Base-by-base conservation (phyloP, 805 yeast genomes). In the Saccharomycopsis olivae region DNA sequence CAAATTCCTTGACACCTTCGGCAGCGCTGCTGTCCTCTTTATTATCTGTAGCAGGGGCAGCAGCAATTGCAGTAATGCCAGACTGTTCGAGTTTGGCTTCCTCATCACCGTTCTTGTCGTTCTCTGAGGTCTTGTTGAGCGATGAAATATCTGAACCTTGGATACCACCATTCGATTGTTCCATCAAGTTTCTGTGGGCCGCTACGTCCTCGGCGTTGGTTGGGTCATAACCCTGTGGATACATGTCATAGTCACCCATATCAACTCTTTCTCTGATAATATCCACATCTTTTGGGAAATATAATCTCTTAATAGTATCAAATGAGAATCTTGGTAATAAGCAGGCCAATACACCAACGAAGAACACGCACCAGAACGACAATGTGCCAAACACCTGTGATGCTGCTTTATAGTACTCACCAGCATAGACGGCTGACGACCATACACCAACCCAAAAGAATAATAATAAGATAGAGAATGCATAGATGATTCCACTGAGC, bases 361-460 rank as follows among this genome's bases (percentile, higher is more conserved):
- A 66, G 13, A 72, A 56, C 43, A 69, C 64, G 33, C 77, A 73
- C 94, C 94, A 83, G 53, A 75, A 78, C 4, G 71, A 53, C 25
- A 68, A 61, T 4, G 77, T 59, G 15, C 87, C 85, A 49, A 75
- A 75, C 25, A 69, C 66, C 50, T 76, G 73, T 2, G 73, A 56
- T 2, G 82, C 92, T 18, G 80, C 73, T 43, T 69, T 65, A 57
- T 73, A 83, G 50, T 77, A 78, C 51, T 75, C 82, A 9, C 64
- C 66, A 6, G 83, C 68, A 41, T 62, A 57, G 2, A 59, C 46
- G 20, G 69, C 56, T 3, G 74, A 58, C 23, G 86, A 71, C 79
- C 88, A 83, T 17, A 76, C 71, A n/a, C 89, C 88, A 3, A 84
- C 73, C 94, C 94, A 83, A 53, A 75, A 71, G 50, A 69, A 79